Base-by-base conservation (phyloP, 495 filamentous ascomycete genomes). In the Aspergillus baeticus region DNA sequence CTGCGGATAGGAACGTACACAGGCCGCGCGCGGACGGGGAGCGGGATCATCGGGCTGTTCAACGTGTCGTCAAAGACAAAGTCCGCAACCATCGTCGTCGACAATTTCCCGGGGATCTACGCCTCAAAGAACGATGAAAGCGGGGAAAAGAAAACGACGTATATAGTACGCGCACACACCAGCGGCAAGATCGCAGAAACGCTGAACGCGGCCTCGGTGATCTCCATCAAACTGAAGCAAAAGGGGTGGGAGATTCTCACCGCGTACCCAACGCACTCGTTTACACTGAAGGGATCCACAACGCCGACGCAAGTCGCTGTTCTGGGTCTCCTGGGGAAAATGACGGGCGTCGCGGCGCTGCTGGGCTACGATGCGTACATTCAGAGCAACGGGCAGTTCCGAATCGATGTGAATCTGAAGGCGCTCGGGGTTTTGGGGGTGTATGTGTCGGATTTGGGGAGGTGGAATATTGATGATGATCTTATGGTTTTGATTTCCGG, bases 301-400 rank as follows among this genome's bases (percentile, higher is more conserved):
- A 57, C n/a, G 5, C 46, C 56, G 8, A 73, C 69, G 11, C 63
- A 79, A 42, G 70, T 90, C 11, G 87, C 87, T 1, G 82, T 87
- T n/a, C 69, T 98, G 2, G 94, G 94, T 10, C 73, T 98, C 3
- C 59, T 96, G 20, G 89, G 81, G 14, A 96, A 96, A 67, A 95
- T 98, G 87, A 91, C 91, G 2, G 94, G 91, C 7, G 84, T 85
- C 2, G 92, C 89, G 0, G 94, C 91, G 0, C 75, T 97, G 13
- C 63, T 87, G 1, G 72, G 67, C 8, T 85, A 76, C 11, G 76
- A 79, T n/a, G 78, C 84, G 13, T 77, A 74, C 21, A 62, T 84
- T 7, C 71, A 81, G 10, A 72, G 81, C 22, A 86, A 81, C 39
- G 85, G 88, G 3, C 65, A 72, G 5, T 68, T 96, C 23, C 70